These are phyloP conservation scores for Ceratobasidium sp. DNA, from an alignment of 1,284 basidiomycete genomes.

Conservation along the genomic window DNA sequence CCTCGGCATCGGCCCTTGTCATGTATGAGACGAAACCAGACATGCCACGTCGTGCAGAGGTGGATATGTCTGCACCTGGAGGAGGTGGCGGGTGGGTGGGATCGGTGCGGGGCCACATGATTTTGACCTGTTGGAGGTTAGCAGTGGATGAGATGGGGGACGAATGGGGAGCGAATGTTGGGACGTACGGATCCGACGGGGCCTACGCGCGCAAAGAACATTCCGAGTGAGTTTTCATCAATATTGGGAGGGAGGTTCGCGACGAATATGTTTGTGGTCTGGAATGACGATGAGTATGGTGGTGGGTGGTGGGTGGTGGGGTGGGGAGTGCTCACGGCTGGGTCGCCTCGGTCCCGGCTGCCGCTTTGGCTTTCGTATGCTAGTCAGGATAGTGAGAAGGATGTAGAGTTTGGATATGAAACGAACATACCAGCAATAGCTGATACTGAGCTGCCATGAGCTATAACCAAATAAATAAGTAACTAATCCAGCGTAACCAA, in stretches of 20 bases:
- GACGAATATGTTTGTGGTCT: conserved; percentile 96
- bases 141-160: conserved; percentile 23
- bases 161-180: conserved; percentile 56
- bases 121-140: conserved; percentile 72
- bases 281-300: conserved; percentile 16
- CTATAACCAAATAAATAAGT: conserved; percentile 51
- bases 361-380: conserved; percentile 89
- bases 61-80: conserved; percentile 76
- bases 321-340: conserved; percentile 64
- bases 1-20: conserved; percentile 90
- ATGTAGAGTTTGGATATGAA: background rate
- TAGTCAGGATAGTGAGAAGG: conserved; percentile 49
- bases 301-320: conserved; percentile 57
- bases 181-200: conserved; percentile 56
- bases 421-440: conserved; percentile 76
- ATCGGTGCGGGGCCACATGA: conserved; percentile 89
- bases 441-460: conserved; percentile 74
- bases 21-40: conserved; percentile 97
- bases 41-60: conserved; percentile 75
- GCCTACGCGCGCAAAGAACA: conserved; percentile 81
- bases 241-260: conserved; percentile 88
- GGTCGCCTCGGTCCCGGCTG: conserved; percentile 87
- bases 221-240: conserved; percentile 83
- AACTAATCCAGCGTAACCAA: background rate
- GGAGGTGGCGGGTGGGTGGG: conserved; percentile 63